These are phyloP conservation scores for Nakazawaea holstii DNA, from an alignment of 805 yeast species.

Conservation along the genomic window DNA sequence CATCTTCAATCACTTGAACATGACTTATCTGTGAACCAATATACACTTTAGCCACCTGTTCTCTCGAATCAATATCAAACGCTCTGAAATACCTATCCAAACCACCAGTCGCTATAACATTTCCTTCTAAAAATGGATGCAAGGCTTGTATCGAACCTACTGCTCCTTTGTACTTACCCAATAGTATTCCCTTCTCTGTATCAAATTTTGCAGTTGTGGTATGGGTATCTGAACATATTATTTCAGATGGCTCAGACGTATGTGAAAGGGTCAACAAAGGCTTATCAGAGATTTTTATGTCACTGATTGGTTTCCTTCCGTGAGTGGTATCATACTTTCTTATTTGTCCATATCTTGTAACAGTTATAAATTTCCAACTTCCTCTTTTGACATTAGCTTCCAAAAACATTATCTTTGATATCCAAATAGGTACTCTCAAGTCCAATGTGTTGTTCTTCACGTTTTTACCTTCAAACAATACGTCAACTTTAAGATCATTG, in stretches of 20 bases:
- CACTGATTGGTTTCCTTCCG: conserved; percentile 64
- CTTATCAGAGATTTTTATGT: conserved; percentile 47
- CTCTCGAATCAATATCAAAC: conserved; percentile 56
- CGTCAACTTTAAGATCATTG: conserved; percentile 20
- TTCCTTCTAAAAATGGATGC: conserved; percentile 25
- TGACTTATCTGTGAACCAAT: conserved; percentile 65
- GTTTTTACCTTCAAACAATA: conserved; percentile 68
- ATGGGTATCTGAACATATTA: conserved; percentile 71
- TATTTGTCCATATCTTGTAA: conserved; percentile 72
- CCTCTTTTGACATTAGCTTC: conserved; percentile 24
- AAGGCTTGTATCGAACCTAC: conserved; percentile 60
- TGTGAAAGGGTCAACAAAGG: conserved; percentile 41
- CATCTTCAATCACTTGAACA: conserved; percentile 45
- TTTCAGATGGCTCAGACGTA: conserved; percentile 32
- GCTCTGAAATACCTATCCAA: conserved; percentile 83
- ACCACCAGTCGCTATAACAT: conserved; percentile 70
- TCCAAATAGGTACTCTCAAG: conserved; percentile 79
- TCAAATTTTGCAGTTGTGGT: conserved; percentile 56
- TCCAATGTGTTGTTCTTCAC: conserved; percentile 78
- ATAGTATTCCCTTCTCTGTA: conserved; percentile 41
- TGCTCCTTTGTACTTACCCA: conserved; percentile 74
- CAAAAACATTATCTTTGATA: conserved; percentile 50
- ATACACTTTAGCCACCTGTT: conserved; percentile 64
- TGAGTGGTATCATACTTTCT: conserved; percentile 65
- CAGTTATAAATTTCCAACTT: conserved; percentile 48